Percentiles rank a stretch among this genome's conserved stretches.
These are phyloP conservation scores for Heteromeles arbutifolia DNA, from an alignment of 306 rosid species.

Conservation along the genomic window DNA sequence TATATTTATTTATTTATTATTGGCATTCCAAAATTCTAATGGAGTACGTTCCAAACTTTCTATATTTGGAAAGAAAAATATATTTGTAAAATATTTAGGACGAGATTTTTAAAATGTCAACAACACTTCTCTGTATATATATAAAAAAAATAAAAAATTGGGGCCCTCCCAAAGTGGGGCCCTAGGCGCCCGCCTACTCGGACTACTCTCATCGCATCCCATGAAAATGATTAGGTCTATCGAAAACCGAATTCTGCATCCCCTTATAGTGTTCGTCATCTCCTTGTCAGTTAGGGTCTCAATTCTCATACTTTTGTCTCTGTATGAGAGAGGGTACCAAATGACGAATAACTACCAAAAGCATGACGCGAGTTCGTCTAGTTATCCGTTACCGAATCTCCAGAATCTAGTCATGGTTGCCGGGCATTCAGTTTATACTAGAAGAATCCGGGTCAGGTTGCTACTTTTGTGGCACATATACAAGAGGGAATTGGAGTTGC, in stretches of 20 bases:
- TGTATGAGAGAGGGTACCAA: constrained; percentile 35
- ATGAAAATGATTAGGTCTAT: constrained; percentile 64
- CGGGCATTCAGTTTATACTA: constrained; percentile 83
- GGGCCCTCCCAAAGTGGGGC: no score
- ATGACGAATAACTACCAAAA: constrained; percentile 18
- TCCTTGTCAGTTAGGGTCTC: constrained; percentile 45
- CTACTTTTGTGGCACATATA: constrained; percentile 70
- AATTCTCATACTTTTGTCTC: constrained; percentile 42
- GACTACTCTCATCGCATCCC: no score
- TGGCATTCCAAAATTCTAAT: no score
- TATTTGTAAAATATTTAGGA: no score
- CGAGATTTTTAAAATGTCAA: no score
- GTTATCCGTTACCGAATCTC: constrained; percentile 59
- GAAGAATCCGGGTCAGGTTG: constrained; percentile 84
- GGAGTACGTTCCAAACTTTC: no score
- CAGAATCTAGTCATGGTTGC: constrained; percentile 87
- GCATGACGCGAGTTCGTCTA: constrained; percentile 18
- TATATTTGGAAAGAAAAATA: no score
- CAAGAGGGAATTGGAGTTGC: constrained; percentile 51
- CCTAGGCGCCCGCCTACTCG: no score
- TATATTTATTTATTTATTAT: no score
- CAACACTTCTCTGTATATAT: no score
- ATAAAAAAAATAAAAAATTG: no score
- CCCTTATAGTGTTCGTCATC: constrained; percentile 33
- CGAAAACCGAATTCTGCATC: constrained; percentile 52